Base-by-base conservation (phyloP, 192 early-diverging fungal species). In the Coemansia sp. region DNA sequence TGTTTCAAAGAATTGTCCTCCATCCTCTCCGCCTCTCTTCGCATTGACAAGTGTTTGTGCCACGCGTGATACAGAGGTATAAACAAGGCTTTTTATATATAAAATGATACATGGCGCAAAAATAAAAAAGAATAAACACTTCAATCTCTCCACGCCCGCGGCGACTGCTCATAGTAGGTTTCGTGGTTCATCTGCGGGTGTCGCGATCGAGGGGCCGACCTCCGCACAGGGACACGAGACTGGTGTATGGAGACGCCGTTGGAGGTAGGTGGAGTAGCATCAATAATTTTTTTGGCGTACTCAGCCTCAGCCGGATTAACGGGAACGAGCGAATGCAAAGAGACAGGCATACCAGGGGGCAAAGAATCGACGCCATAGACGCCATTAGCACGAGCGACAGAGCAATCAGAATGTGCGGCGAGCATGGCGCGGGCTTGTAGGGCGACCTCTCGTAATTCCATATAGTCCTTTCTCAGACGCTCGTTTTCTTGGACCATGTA, bases 371-470 rank as follows among this genome's bases (percentile, higher is more conserved):
- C 53, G 16, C 83, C 85, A 70, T 83, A 67, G 13, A 89, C 88
- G 27, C 90, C 92, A 64, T 88, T 89, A 10, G 89, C 79, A 45
- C 87, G 85, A 2, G 90, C 87, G 24, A 91, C 78, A 14, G 88
- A 76, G 63, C 94, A 95, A 48, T 94, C 89, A 40, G 88, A 87
- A 68, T 95, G 93, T 0, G 92, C 89, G 33, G 90, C 75, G 16
- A 95, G 73, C 59, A 95, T 66, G 2, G 92, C 89, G 59, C 90
- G 93, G 33, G 93, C 69, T 29, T 90, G 89, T 48, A 93, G 74
- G 37, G 93, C 88, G 54, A 90, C 84, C 59, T 95, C 93, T 54
- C 89, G 79, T 29, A 94, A 64, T 19, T 74, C 64, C 48, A 72
- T 64, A 42, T 73, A 77, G 46, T 84, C 77, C 4, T 54, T 37